Evolutionary conservation across 1,284 basidiomycete genomes (phyloP).

Genomic region (Papiliotrema terrestris): DNA sequence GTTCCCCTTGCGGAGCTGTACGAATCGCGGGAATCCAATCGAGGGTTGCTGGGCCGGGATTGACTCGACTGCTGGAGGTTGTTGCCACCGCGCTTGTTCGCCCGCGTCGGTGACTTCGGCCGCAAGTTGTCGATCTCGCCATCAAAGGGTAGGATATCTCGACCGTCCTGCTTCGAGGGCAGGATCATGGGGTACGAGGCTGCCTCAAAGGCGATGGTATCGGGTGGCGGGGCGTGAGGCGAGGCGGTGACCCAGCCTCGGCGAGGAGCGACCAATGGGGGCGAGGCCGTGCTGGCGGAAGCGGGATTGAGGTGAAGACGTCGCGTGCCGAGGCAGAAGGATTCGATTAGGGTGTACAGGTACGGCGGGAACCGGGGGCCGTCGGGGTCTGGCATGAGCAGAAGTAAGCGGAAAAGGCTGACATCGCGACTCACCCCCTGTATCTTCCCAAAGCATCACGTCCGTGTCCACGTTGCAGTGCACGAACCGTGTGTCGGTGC

Average conservation of each 20-base stretch:
- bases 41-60: not conserved
- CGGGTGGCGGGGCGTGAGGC: slow-evolving; percentile 26
- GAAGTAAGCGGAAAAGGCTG: not conserved
- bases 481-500: slow-evolving; percentile 90
- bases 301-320: slow-evolving; percentile 87
- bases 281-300: slow-evolving; percentile 47
- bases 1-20: not conserved
- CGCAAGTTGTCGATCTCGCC: slow-evolving; percentile 72
- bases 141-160: slow-evolving; percentile 21
- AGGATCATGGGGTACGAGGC: slow-evolving; percentile 55
- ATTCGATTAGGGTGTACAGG: slow-evolving; percentile 92
- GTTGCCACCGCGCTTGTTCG: too few species aligned
- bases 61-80: not conserved
- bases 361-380: slow-evolving; percentile 77
- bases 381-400: slow-evolving; percentile 1
- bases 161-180: slow-evolving; percentile 21
- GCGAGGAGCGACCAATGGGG: slow-evolving; percentile 58
- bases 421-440: slow-evolving; percentile 28
- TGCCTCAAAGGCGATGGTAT: slow-evolving; percentile 45
- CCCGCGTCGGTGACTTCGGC: slow-evolving; percentile 70
- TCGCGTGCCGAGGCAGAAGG: slow-evolving; percentile 92
- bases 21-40: not conserved
- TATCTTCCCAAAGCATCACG: slow-evolving; percentile 77
- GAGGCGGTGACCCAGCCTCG: slow-evolving; percentile 87
- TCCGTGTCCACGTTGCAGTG: slow-evolving; percentile 99